Base-by-base conservation (phyloP, 345 rosid species). In the Excoecaria cochinchinensis region DNA sequence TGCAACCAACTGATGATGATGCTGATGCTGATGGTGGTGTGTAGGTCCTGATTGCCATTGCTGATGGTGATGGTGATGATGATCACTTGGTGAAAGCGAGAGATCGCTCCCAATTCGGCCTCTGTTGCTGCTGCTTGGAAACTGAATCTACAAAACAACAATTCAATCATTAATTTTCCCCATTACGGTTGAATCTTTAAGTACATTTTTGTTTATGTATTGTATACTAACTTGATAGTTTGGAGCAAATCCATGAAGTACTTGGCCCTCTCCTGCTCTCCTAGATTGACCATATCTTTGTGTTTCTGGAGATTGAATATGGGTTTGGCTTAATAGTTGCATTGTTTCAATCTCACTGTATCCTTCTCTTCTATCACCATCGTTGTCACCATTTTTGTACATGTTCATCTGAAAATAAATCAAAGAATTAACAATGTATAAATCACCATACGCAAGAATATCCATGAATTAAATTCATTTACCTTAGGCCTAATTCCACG, bases 61-160 rank as follows among this genome's bases (percentile, higher is more conserved):
- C 25, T 62, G 78, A 25, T 77, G 81, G 42, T 68, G 67, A 1
- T 63, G 81, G 14, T 62, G 76, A 1, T 74, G 80, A 21, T 76
- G 89, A 73, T 81, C 87, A 36, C 17, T 61, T 36, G 83, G 77
- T 21, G 89, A 85, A 44, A 88, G 78, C 1, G 95, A 84, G 19
- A 92, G 91, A 72, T 90, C 94, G 52, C 87, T 85, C 38, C 92
- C 90, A n/a, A 81, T 70, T 73, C 83, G 79, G 39, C 86, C 88
- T 77, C 86, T 89, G 47, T 80, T 86, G 78, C 94, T 83, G 83
- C 85, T 84, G 90, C 95, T 87, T 63, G 84, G 84, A 82, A 81
- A 80, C 76, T 84, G 87, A 74, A 73, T 70, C 86, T 71, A 69
- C 36, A 62, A 6, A 13, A 58, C 38, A 44, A 56, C 10, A 12